Evolutionary conservation across 2,329 filamentous ascomycete genomes (phyloP).

Genomic region (Clonostachys sp.): DNA sequence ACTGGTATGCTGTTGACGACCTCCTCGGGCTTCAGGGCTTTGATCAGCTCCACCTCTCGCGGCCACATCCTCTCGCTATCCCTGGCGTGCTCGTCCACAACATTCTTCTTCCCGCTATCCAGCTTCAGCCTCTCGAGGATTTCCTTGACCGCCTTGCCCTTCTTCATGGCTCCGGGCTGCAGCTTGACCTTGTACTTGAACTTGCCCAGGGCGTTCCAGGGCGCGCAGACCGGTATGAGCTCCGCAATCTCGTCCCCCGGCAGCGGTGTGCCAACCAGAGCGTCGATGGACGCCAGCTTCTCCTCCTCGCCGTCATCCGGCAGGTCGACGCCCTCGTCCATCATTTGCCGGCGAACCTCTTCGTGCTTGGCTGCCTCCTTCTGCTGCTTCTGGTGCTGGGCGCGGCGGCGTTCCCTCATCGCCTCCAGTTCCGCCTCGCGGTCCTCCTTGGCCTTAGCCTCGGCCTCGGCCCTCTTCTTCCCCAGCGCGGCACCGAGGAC

Average conservation of each 20-base stretch:
- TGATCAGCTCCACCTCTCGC: slow-evolving; percentile 79
- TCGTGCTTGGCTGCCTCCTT: slow-evolving; percentile 74
- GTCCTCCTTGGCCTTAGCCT: slow-evolving; percentile 66
- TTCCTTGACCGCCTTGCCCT: slow-evolving; percentile 90
- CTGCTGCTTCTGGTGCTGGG: slow-evolving; percentile 75
- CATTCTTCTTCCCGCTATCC: slow-evolving; percentile 54
- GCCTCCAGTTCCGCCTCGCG: slow-evolving; percentile 61
- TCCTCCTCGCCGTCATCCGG: slow-evolving; percentile 56
- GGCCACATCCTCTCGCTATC: slow-evolving; percentile 79
- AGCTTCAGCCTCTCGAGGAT: slow-evolving; percentile 77
- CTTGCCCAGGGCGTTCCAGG: slow-evolving; percentile 57
- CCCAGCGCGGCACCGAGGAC: slow-evolving; percentile 76
- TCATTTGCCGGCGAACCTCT: slow-evolving; percentile 56
- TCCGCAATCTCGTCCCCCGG: slow-evolving; percentile 80
- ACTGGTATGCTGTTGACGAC: slow-evolving; percentile 78
- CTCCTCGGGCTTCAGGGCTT: slow-evolving; percentile 76
- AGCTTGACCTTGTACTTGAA: slow-evolving; percentile 95
- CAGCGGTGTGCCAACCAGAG: slow-evolving; percentile 71
- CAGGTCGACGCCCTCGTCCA: slow-evolving; percentile 54
- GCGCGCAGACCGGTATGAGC: slow-evolving; percentile 58
- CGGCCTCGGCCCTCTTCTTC: slow-evolving; percentile 63
- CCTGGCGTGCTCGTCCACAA: slow-evolving; percentile 53
- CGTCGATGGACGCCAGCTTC: slow-evolving; percentile 55
- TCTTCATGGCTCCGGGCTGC: slow-evolving; percentile 85
- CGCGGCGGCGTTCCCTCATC: slow-evolving; percentile 68